A percentile compares a stretch with the other conserved stretches of the same genome.
phyloP scores from a whole-genome alignment of 2,329 filamentous ascomycete genomes.

The Rugonectria rugulosa region DNA sequence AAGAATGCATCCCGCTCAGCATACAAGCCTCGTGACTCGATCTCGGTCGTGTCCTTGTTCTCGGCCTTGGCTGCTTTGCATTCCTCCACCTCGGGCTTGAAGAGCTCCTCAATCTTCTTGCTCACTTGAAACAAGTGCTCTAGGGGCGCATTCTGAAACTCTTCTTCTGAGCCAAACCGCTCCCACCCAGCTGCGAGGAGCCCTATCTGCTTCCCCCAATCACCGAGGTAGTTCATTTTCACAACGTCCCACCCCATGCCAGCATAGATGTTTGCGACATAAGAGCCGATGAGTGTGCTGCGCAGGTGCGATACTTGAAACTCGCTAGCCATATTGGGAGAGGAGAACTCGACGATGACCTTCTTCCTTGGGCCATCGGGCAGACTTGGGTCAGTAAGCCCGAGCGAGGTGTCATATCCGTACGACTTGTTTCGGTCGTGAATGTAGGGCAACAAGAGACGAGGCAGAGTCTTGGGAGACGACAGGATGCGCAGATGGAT shows the following conservation, averaged over 20 bases:
- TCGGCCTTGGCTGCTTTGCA: slow-evolving; percentile 56
- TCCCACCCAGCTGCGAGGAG: slow-evolving; percentile 72
- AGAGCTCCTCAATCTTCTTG: slow-evolving; percentile 69
- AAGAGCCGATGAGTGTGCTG: slow-evolving; percentile 75
- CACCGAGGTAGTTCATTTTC: slow-evolving; percentile 75
- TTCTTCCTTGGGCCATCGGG: slow-evolving; percentile 34
- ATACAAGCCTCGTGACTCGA: slow-evolving; percentile 50
- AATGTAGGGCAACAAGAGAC: slow-evolving; percentile 32
- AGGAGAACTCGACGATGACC: slow-evolving; percentile 75
- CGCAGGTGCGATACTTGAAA: slow-evolving; percentile 74
- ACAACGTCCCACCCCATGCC: slow-evolving; percentile 72
- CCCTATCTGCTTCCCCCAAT: slow-evolving; percentile 75
- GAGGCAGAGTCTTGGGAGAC: slow-evolving; percentile 32
- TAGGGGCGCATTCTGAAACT: slow-evolving; percentile 69
- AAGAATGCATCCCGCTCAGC: slow-evolving; percentile 64
- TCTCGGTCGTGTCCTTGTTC: slow-evolving; percentile 44
- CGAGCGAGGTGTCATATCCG: slow-evolving; percentile 32
- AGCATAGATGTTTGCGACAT: slow-evolving; percentile 71
- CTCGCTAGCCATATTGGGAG: slow-evolving; percentile 77
- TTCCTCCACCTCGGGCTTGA: slow-evolving; percentile 67
- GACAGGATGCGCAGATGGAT: slow-evolving; percentile 35
- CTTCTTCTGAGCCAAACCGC: slow-evolving; percentile 70
- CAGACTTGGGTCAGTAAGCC: slow-evolving; percentile 16
- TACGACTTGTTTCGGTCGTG: slow-evolving; percentile 28
- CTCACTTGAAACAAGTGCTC: slow-evolving; percentile 75